Conservation (phyloP, 208 protist genomes). For the Trypanosoma grayi region DNA sequence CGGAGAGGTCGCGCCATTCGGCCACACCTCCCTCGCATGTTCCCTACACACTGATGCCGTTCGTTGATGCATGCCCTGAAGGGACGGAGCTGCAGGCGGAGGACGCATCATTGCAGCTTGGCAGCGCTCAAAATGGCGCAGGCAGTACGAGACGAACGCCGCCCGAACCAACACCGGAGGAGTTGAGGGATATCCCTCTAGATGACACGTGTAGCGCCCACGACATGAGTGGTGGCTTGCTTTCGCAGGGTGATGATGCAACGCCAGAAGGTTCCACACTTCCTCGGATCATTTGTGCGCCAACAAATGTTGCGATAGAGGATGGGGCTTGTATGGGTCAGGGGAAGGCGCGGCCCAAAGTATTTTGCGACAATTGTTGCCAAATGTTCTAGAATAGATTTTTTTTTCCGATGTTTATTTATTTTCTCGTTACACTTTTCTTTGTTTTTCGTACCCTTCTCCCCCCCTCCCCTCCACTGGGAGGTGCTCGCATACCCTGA, state of each 20-base stretch:
- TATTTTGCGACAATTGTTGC: slow-evolving; percentile 1
- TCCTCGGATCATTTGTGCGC: neutral
- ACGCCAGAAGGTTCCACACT: neutral
- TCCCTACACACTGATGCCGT: neutral
- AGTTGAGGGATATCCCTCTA: slow-evolving; percentile 4
- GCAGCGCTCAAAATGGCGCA: no score
- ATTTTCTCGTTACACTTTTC: slow-evolving; percentile 11
- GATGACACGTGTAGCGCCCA: neutral
- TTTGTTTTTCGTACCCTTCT: slow-evolving; percentile 1
- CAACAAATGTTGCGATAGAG: neutral
- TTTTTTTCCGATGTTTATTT: neutral
- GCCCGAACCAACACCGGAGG: neutral
- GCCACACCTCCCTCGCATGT: neutral
- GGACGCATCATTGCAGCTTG: neutral
- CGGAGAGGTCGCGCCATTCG: neutral
- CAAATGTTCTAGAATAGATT: slow-evolving; percentile 6
- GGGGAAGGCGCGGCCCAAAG: neutral
- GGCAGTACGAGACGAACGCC: neutral
- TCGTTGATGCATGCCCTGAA: neutral
- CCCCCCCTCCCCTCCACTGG: no score
- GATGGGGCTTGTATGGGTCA: neutral
- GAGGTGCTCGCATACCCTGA: no score
- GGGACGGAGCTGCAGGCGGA: neutral
- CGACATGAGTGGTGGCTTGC: neutral
- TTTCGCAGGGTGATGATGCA: neutral